Evolutionary conservation across 2,329 filamentous ascomycete species (phyloP).

Genomic region (Emericellopsis cladophorae): DNA sequence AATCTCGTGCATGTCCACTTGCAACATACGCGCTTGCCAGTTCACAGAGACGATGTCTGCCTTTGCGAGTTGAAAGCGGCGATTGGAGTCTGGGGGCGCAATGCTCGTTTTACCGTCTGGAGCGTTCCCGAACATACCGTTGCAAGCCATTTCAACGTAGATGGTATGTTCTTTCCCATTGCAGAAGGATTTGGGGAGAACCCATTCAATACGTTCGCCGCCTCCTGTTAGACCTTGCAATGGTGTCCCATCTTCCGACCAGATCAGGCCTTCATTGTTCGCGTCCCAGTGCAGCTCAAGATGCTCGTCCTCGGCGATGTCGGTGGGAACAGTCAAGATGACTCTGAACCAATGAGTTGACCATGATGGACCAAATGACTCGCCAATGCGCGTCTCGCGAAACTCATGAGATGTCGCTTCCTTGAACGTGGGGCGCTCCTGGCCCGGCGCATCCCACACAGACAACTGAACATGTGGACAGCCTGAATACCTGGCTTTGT

Average conservation of each 20-base stretch:
- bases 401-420: conserved; percentile 70
- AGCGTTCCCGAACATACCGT: conserved; percentile 95
- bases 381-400: conserved; percentile 59
- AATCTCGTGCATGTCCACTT: conserved; percentile 94
- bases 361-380: conserved; percentile 87
- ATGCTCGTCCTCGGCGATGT: conserved; percentile 62
- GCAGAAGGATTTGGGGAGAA: conserved; percentile 68
- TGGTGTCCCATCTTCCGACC: conserved; percentile 79
- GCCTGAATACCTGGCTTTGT: conserved; percentile 40
- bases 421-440: conserved; percentile 71
- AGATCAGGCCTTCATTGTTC: conserved; percentile 88
- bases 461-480: conserved; percentile 69
- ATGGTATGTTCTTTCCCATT: conserved; percentile 81
- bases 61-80: conserved; percentile 60
- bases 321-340: conserved; percentile 60
- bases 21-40: conserved; percentile 67
- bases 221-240: conserved; percentile 86
- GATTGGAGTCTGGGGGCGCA: conserved; percentile 78
- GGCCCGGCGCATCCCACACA: conserved; percentile 72
- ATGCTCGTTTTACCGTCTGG: conserved; percentile 66
- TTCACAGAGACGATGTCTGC: conserved; percentile 88
- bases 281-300: conserved; percentile 97
- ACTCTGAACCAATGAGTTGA: conserved; percentile 96
- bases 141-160: conserved; percentile 98
- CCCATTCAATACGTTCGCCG: conserved; percentile 83